These are phyloP conservation scores for Boletus rubroflammeus DNA, from an alignment of 768 basidiomycete genomes.

Conservation along the genomic window DNA sequence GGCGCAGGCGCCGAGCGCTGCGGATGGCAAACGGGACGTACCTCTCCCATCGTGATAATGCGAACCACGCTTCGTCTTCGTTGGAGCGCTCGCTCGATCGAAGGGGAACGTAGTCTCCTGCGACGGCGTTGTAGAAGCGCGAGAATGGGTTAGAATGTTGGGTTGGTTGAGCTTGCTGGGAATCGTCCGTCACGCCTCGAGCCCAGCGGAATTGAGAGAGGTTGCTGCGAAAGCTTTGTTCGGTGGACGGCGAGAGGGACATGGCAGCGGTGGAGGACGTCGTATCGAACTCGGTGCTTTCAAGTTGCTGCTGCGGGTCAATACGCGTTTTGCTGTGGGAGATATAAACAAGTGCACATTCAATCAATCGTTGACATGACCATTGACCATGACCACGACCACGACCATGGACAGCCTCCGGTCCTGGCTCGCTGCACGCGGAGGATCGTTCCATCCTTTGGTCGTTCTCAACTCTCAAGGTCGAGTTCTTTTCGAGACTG, in stretches of 20 bases:
- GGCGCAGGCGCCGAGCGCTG: neutral
- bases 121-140: conserved; percentile 82
- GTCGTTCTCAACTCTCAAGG: conserved; percentile 44
- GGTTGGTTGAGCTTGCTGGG: conserved; percentile 42
- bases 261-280: neutral
- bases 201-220: conserved; percentile 90
- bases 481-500: conserved; percentile 19
- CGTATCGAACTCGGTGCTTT: too few relatives aligned
- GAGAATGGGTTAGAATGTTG: conserved; percentile 64
- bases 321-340: neutral
- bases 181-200: conserved; percentile 65
- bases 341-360: neutral
- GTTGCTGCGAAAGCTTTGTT: conserved; percentile 69
- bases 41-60: conserved; percentile 92
- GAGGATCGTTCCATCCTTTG: conserved; percentile 49
- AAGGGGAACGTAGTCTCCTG: conserved; percentile 85
- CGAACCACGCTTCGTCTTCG: conserved; percentile 96
- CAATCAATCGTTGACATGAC: too few relatives aligned
- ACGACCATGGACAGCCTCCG: conserved; percentile 36
- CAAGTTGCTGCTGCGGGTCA: neutral
- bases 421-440: conserved; percentile 47
- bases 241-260: conserved; percentile 32
- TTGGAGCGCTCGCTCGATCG: conserved; percentile 77
- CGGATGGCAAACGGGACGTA: conserved; percentile 20
- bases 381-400: too few relatives aligned